Percentiles rank a stretch among this genome's conserved stretches.
phyloP scores from a whole-genome alignment of 148 eudicot species.

The Agrostemma githago region DNA sequence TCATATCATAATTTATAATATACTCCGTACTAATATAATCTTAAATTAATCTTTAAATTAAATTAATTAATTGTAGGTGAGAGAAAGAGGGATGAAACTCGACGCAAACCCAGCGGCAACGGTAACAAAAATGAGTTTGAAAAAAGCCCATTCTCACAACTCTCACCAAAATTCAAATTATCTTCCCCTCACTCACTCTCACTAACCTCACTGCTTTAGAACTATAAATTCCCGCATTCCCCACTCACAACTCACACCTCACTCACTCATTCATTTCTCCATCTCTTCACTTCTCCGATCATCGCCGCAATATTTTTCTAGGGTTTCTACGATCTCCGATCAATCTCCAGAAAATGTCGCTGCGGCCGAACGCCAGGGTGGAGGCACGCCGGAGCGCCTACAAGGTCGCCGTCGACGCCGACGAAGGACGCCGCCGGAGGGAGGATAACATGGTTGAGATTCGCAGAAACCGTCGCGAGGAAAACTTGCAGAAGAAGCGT shows the following conservation, averaged over 20 bases:
- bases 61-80: no score
- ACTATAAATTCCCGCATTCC: neutral
- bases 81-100: no score
- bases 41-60: no score
- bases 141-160: neutral
- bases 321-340: constrained; percentile 20
- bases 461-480: constrained; percentile 69
- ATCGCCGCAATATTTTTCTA: neutral
- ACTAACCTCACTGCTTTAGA: constrained; percentile 9
- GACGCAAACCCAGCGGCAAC: neutral
- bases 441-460: constrained; percentile 79
- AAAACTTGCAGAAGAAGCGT: constrained; percentile 80
- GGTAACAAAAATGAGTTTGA: neutral
- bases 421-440: constrained; percentile 66
- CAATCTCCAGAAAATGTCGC: constrained; percentile 40
- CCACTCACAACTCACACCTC: neutral
- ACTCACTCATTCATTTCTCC: neutral
- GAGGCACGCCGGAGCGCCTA: constrained; percentile 72
- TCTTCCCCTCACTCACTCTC: constrained; percentile 17
- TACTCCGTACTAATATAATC: no score
- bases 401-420: constrained; percentile 81
- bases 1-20: no score
- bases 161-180: neutral
- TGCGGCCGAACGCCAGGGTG: constrained; percentile 65
- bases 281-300: neutral